Evolutionary conservation across 1,284 basidiomycete species (phyloP).

Genomic region (Macrocystidia cucumis): DNA sequence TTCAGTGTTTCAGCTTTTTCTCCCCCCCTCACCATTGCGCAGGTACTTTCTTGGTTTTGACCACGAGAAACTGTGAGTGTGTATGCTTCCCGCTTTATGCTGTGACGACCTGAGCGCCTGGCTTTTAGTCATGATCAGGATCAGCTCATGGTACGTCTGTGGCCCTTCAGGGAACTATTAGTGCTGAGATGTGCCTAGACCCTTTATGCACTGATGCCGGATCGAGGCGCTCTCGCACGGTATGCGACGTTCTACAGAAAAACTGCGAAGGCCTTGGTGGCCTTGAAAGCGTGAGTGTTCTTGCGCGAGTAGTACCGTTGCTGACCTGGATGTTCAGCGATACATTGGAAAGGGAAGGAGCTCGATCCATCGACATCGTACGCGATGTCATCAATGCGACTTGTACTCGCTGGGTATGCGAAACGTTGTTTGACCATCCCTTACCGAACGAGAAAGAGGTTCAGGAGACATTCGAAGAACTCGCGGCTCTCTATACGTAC

Average conservation of each 20-base stretch:
- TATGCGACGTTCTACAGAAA: conserved; percentile 10
- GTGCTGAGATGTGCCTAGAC: conserved; percentile 6
- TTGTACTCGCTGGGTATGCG: conserved; percentile 18
- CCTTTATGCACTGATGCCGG: conserved; percentile 16
- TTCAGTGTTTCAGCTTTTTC: no score
- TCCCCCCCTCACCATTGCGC: no score
- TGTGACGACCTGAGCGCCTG: not conserved
- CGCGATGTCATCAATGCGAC: conserved; percentile 17
- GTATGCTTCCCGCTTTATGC: not conserved
- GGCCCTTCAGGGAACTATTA: no score
- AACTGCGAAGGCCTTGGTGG: no score
- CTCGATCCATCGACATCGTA: conserved; percentile 13
- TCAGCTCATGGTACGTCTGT: conserved; percentile 13
- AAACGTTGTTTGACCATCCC: conserved; percentile 13
- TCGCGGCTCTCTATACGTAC: conserved; percentile 13
- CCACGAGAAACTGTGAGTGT: conserved; percentile 18
- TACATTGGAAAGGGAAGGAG: conserved; percentile 5
- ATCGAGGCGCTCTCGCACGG: conserved; percentile 11
- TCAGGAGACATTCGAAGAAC: not conserved
- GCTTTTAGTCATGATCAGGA: conserved; percentile 14
- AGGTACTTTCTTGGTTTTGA: conserved; percentile 21
- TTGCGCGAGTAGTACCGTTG: no score
- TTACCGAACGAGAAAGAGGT: not conserved
- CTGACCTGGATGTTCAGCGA: no score
- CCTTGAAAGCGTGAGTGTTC: no score